Evolutionary conservation across 2,329 filamentous ascomycete genomes (phyloP), one percentile per base, ranked within the genome.

Genomic region (Penicillium sp.): DNA sequence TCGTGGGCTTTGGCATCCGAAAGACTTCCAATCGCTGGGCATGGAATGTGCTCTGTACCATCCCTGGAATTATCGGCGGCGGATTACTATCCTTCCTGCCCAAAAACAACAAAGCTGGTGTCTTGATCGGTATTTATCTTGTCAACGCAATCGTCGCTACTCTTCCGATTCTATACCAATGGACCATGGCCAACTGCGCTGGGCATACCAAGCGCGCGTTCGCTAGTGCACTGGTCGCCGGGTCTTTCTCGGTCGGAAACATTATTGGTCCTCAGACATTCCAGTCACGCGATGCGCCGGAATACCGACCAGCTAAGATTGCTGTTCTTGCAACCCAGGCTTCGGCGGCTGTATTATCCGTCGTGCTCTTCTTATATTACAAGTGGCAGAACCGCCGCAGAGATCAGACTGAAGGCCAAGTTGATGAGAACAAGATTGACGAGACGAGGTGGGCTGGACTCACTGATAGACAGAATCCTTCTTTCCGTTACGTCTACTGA

Each of bases 151-250:
- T 78, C 47, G 75, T 76, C 6, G 74, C 75, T 12, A 66, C 72
- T 7, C 66, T 79, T 16, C 77, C 76, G 29, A 65, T 79, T n/a
- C 59, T 79, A n/a, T 74, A 76, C 27, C 73, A 74, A 10, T 78
- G 74, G 75, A 77, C 78, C 12, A 74, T 77, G 27, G 73, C 71
- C 32, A 81, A 81, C 55, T 72, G 76, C 15, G 78, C 77, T 3
- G 78, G 79, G 0, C 75, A 80, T 54, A 79, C 77, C 3, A 81
- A 81, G 63, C 79, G 79, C 48, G 75, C 77, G 16, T 78, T 78
- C 6, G 69, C 75, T 25, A 79, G 77, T 37, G 78, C 77, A 0
- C 59, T 80, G 5, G 68, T 78, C 2, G 71, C 78, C 10, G 72
- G 77, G n/a, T 69, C 70, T 3, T 78, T 77, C 59, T 72, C 71